Evolutionary conservation across 2,329 filamentous ascomycete species (phyloP), one percentile per base, ranked within the genome.

Genomic region (Phyllosticta ampelicida): DNA sequence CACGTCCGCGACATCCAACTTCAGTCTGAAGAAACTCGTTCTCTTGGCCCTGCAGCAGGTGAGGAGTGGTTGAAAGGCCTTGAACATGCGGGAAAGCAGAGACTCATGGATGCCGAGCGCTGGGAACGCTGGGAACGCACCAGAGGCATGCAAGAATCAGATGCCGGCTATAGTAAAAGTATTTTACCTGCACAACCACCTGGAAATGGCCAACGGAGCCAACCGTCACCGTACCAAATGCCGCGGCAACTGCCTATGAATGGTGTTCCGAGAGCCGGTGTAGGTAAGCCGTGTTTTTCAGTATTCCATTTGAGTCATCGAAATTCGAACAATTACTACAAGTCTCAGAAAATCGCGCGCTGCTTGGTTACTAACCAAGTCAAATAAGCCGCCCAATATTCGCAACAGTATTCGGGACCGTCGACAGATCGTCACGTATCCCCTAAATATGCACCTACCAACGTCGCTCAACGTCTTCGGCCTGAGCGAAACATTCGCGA

Each of bases 41-140:
- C 75, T n/a, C 78, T 89, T 63, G 86, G 88, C n/a, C 65, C 78
- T 51, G 84, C 85, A 49, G 81, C 85, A 10, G 79, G 81, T 3
- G 86, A 89, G 63, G 88, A 91, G 69, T 94, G 89, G 88, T 76
- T 84, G 28, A 91, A 91, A 71, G 88, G 88, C 9, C 78, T 94
- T 3, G 80, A 84, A 50, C 75, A 74, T 26, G 78, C 82, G 60
- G 86, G 87, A 9, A 81, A 81, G 64, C 77, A 82, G 60, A 73
- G 77, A 53, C 79, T 83, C 63, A 77, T 75, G 10, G 83, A 87
- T 67, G 78, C 82, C 28, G 78, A 81, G 26, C 81, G 86, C 54
- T 92, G 87, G 85, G 88, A 90, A 67, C 86, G 84, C 65, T 92
- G 86, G 83, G 83, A 85, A 62, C 71, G 77, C 51, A 73, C 72